Evolutionary conservation across 768 basidiomycete genomes (phyloP).

Genomic region (Tylopilus balloui): DNA sequence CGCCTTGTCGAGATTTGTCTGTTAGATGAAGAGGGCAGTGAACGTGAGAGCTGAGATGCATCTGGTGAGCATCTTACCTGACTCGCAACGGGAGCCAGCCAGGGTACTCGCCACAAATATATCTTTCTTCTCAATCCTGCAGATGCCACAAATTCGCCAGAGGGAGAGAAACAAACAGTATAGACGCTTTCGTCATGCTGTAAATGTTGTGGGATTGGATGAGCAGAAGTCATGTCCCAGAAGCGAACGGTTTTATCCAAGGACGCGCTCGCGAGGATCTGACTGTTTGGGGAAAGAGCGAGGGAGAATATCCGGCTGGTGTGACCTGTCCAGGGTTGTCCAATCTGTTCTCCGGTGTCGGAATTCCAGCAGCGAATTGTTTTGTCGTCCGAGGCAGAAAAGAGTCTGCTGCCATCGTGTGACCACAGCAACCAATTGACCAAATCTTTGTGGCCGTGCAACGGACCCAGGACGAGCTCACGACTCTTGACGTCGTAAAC

Average conservation of each 20-base stretch:
- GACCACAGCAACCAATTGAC: conserved; percentile 8
- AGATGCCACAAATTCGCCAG: conserved; percentile 1
- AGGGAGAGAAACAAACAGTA: conserved; percentile 6
- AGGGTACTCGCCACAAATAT: neutral
- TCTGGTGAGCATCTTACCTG: neutral
- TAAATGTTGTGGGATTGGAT: neutral
- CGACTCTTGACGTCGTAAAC: conserved; percentile 4
- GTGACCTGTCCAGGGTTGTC: conserved; percentile 14
- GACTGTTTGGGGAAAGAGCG: conserved; percentile 5
- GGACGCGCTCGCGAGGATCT: conserved; percentile 6
- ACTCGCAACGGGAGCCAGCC: neutral
- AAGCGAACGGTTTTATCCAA: conserved; percentile 4
- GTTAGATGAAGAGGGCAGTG: neutral
- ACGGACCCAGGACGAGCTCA: neutral
- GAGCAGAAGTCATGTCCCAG: conserved; percentile 4
- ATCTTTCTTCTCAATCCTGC: neutral
- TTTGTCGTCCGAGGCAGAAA: neutral
- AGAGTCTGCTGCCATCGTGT: conserved; percentile 8
- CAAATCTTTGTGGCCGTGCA: neutral
- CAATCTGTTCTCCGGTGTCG: neutral
- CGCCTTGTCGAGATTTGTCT: too few relatives aligned
- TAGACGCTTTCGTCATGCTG: neutral
- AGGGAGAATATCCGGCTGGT: neutral
- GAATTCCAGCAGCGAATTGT: conserved; percentile 9
- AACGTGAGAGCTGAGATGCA: neutral